phyloP scores from a whole-genome alignment of 441 rosid genomes.

The Adansonia grandidieri region DNA sequence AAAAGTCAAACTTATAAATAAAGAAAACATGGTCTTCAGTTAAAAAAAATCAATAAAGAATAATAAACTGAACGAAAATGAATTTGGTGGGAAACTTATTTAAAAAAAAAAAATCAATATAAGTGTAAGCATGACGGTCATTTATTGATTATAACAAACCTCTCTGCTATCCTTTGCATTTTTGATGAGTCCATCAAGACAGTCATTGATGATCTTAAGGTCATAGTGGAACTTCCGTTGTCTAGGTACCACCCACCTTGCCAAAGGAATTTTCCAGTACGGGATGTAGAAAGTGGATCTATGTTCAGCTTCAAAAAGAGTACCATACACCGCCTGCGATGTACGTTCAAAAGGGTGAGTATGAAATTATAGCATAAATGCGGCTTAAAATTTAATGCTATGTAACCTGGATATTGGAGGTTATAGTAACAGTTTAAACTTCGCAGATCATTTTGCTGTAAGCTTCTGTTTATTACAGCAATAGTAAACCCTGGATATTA shows the following conservation, averaged over 20 bases:
- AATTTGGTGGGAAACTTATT: background rate
- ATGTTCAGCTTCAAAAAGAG: constrained; percentile 98
- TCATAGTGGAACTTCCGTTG: constrained; percentile 82
- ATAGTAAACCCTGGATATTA: constrained; percentile 1
- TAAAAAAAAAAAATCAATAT: background rate
- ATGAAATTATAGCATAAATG: background rate
- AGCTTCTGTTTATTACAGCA: constrained; percentile 8
- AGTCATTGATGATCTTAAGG: constrained; percentile 85
- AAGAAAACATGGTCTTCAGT: background rate
- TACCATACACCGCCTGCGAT: constrained; percentile 90
- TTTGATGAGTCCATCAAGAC: constrained; percentile 87
- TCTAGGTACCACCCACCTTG: constrained; percentile 89
- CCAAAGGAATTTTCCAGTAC: constrained; percentile 92
- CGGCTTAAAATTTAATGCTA: background rate
- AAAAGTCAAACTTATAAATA: background rate
- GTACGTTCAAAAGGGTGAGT: constrained; percentile 1
- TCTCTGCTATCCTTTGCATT: constrained; percentile 94
- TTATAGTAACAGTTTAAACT: background rate
- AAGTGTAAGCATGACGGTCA: background rate
- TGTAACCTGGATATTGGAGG: background rate
- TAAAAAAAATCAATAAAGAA: background rate
- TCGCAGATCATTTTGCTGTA: background rate
- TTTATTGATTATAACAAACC: constrained; percentile 43
- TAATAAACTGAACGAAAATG: background rate
- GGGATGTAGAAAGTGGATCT: constrained; percentile 97